Conservation (phyloP, 1,139 yeast species). For the Yamadazyma taylorii region DNA sequence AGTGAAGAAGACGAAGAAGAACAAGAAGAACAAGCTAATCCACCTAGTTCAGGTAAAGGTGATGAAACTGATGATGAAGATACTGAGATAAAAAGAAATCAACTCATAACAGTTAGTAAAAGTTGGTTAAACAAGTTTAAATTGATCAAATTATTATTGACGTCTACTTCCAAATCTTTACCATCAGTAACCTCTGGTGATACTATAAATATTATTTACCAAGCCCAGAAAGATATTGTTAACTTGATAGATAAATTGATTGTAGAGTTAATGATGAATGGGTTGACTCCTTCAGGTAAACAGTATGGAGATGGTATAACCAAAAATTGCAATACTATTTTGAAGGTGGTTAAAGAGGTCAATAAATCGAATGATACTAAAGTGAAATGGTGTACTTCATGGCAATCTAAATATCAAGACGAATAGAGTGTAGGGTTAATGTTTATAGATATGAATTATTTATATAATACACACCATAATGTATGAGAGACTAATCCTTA, state of each 20-base stretch:
- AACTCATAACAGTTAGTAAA: constrained; percentile 41
- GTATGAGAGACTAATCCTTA: no score
- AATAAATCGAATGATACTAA: constrained; percentile 43
- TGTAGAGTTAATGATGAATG: constrained; percentile 49
- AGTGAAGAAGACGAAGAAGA: constrained; percentile 26
- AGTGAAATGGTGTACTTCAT: constrained; percentile 51
- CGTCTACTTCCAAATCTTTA: constrained; percentile 56
- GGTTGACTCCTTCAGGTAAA: constrained; percentile 30
- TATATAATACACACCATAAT: no score
- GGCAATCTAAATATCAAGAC: constrained; percentile 36
- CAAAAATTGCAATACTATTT: constrained; percentile 29
- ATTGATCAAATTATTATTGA: constrained; percentile 52
- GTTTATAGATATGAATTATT: not conserved
- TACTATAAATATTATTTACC: constrained; percentile 36
- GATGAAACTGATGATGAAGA: constrained; percentile 24
- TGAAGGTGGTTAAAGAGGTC: constrained; percentile 34
- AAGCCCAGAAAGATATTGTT: constrained; percentile 31
- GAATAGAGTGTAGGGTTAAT: no score
- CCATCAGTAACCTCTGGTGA: constrained; percentile 39
- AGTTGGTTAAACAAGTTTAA: constrained; percentile 55
- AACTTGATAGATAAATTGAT: constrained; percentile 45
- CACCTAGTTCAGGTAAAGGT: constrained; percentile 15
- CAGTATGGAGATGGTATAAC: constrained; percentile 26
- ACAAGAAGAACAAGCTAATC: constrained; percentile 30
- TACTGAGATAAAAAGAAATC: constrained; percentile 17